These are phyloP conservation scores for Hyaloscypha bicolor DNA, from an alignment of 495 filamentous ascomycete species.

Conservation along the genomic window DNA sequence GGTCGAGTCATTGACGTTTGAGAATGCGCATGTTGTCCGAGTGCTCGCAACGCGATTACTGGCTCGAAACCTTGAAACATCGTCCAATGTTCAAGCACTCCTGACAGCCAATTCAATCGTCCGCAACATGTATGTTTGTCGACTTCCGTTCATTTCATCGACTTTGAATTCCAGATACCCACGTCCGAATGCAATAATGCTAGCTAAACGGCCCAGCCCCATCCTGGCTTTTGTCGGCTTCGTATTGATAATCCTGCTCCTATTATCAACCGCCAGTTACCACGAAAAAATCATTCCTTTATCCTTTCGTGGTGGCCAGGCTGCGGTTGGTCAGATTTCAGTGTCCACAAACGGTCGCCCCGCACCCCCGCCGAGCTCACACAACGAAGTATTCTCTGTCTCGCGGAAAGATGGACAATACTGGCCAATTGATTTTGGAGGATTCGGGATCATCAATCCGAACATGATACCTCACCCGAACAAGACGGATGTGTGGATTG, in stretches of 20 bases:
- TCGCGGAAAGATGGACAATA: slow-evolving; percentile 43
- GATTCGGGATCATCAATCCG: slow-evolving; percentile 45
- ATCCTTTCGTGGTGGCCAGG: neutral
- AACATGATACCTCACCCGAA: slow-evolving; percentile 56
- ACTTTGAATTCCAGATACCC: neutral
- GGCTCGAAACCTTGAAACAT: neutral
- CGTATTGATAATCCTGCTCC: neutral
- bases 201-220: neutral
- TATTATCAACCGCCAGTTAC: neutral
- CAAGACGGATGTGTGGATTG: slow-evolving; percentile 45
- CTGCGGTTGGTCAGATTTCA: neutral
- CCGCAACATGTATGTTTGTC: neutral
- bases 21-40: neutral
- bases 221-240: neutral
- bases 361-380: neutral
- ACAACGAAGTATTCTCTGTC: slow-evolving; percentile 43
- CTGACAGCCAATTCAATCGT: neutral
- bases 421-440: slow-evolving; percentile 47
- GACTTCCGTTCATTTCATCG: neutral
- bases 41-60: neutral
- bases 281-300: neutral
- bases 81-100: neutral
- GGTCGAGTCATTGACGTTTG: neutral
- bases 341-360: neutral
- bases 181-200: neutral